Percentiles rank a stretch among this genome's conserved stretches.
Conservation (phyloP, 768 basidiomycete genomes). For the Cystoderma amianthinum region DNA sequence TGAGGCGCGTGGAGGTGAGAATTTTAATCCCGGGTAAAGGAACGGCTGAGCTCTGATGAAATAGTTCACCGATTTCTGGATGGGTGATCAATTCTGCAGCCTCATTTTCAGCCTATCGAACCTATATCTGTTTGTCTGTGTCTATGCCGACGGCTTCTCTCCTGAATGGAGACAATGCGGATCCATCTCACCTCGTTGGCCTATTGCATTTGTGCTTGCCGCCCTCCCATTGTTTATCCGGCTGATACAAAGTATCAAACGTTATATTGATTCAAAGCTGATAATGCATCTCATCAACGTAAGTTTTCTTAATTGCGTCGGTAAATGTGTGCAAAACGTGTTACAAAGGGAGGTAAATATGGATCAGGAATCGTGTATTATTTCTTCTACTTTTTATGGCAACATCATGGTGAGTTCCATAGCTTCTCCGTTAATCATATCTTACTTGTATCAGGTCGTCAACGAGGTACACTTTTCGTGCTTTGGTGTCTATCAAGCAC, state of each 20-base stretch:
- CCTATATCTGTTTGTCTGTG: constrained; percentile 68
- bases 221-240: constrained; percentile 70
- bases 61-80: constrained; percentile 85
- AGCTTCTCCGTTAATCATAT: not conserved
- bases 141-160: constrained; percentile 54
- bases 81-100: constrained; percentile 83
- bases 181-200: constrained; percentile 46
- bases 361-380: constrained; percentile 55
- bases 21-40: not conserved
- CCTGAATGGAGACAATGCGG: constrained; percentile 43
- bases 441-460: constrained; percentile 12
- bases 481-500: constrained; percentile 63
- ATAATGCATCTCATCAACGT: constrained; percentile 86
- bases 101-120: constrained; percentile 70
- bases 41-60: not conserved
- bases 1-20: constrained; percentile 64
- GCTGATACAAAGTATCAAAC: constrained; percentile 79
- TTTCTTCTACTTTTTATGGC: constrained; percentile 74
- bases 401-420: constrained; percentile 42
- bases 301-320: constrained; percentile 7
- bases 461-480: constrained; percentile 45
- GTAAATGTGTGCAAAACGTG: constrained; percentile 1
- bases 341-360: constrained; percentile 78
- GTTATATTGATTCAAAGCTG: constrained; percentile 74
- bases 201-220: constrained; percentile 48